These are phyloP conservation scores for Suillus decipiens DNA, from an alignment of 768 basidiomycete species.

Conservation along the genomic window DNA sequence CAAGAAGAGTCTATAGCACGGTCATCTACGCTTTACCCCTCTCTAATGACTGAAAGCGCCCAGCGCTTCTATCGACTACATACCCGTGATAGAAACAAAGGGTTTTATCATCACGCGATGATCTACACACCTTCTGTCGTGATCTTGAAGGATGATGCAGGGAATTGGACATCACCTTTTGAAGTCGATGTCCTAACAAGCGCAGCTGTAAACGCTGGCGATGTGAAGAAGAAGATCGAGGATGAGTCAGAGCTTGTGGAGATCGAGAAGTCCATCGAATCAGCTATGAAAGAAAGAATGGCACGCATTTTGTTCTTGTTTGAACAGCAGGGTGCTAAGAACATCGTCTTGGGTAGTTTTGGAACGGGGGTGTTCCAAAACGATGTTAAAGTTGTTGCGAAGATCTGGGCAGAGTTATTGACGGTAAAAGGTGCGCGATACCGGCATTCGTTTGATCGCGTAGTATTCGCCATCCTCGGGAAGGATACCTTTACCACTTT, in stretches of 20 bases:
- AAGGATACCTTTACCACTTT: constrained; percentile 47
- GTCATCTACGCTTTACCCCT: constrained; percentile 67
- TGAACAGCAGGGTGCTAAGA: constrained; percentile 56
- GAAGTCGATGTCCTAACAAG: constrained; percentile 68
- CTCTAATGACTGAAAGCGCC: constrained; percentile 56
- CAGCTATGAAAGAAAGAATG: constrained; percentile 71
- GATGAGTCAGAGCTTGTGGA: constrained; percentile 13
- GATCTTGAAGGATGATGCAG: constrained; percentile 65
- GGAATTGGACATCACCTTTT: constrained; percentile 55
- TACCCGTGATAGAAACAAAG: constrained; percentile 44
- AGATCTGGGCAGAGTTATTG: constrained; percentile 66
- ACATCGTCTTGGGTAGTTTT: constrained; percentile 72
- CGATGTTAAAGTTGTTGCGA: constrained; percentile 55
- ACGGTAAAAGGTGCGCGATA: constrained; percentile 52
- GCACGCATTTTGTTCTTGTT: constrained; percentile 65
- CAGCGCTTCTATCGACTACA: constrained; percentile 67
- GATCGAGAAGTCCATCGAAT: constrained; percentile 44
- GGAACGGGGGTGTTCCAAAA: constrained; percentile 81
- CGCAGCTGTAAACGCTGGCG: constrained; percentile 74
- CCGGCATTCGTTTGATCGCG: constrained; percentile 54
- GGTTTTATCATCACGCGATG: constrained; percentile 80
- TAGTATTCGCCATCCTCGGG: constrained; percentile 70
- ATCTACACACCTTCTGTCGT: constrained; percentile 67
- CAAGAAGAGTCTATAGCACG: constrained; percentile 84
- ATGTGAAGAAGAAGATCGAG: constrained; percentile 36